phyloP scores from a whole-genome alignment of 306 rosid species.

The Sindora glabra region DNA sequence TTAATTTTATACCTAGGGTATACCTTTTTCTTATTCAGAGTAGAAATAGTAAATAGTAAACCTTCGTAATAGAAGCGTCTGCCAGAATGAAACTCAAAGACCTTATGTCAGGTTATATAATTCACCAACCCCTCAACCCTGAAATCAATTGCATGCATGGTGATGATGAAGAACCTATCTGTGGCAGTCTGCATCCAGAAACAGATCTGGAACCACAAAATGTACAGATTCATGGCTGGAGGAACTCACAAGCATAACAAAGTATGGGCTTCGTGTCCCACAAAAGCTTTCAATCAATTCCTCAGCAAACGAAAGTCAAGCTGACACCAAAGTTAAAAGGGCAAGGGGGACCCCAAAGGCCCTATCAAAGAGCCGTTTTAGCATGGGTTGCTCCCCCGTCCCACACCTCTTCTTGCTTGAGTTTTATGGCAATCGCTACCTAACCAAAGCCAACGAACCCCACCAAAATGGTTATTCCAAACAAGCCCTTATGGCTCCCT shows the following conservation, averaged over 20 bases:
- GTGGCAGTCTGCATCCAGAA: constrained; percentile 1
- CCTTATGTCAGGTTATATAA: too few species aligned
- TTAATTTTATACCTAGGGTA: too few species aligned
- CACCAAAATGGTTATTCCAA: constrained; percentile 33
- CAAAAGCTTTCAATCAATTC: background rate
- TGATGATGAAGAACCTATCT: background rate
- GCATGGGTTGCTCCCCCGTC: constrained; percentile 67
- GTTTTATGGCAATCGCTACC: constrained; percentile 28
- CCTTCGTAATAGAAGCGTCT: too few species aligned
- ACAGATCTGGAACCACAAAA: constrained; percentile 1
- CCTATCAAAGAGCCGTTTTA: constrained; percentile 34
- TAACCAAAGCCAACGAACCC: constrained; percentile 37
- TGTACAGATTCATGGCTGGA: constrained; percentile 12
- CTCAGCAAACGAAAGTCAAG: constrained; percentile 4
- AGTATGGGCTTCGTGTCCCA: constrained; percentile 39
- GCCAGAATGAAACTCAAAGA: too few species aligned
- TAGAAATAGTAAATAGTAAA: too few species aligned
- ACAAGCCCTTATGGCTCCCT: constrained; percentile 33
- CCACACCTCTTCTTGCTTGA: constrained; percentile 46
- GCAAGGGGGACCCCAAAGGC: constrained; percentile 39
- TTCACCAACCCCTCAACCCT: too few species aligned
- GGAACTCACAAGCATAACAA: background rate
- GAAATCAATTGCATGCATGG: background rate
- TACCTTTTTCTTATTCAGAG: too few species aligned
- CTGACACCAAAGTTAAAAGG: constrained; percentile 23